phyloP scores from a whole-genome alignment of 495 filamentous ascomycete genomes.

The Schizothecium vesticola region DNA sequence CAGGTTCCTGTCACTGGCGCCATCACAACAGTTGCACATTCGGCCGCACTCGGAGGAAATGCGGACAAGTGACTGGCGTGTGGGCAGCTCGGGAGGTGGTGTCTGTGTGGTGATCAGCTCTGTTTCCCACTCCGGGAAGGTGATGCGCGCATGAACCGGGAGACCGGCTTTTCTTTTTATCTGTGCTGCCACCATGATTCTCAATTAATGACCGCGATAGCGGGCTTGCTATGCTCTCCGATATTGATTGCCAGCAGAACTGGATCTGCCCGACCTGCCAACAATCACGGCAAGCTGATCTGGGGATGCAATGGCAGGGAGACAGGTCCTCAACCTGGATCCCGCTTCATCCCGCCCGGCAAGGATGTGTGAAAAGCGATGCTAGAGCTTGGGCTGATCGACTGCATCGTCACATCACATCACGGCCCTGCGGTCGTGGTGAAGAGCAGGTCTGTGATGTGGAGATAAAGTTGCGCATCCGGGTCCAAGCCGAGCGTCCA shows the following conservation, averaged over 20 bases:
- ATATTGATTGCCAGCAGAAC: neutral
- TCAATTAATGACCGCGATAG: neutral
- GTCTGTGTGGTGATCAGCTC: constrained; percentile 9
- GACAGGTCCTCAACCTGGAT: neutral
- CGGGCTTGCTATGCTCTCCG: neutral
- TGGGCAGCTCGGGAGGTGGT: neutral
- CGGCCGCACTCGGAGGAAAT: neutral
- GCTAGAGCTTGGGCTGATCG: neutral
- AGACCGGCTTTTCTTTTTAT: neutral
- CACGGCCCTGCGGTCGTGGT: too few relatives aligned
- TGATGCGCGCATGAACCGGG: neutral
- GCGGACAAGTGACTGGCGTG: neutral
- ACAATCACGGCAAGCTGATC: neutral
- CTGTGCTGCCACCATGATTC: neutral
- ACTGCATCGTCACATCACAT: neutral
- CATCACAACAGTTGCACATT: constrained; percentile 2
- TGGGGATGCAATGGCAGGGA: neutral
- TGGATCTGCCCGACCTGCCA: neutral
- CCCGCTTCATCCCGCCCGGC: neutral
- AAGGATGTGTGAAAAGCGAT: neutral
- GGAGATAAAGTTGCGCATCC: too few relatives aligned
- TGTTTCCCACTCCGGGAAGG: constrained; percentile 1
- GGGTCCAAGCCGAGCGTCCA: too few relatives aligned
- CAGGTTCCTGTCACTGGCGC: neutral
- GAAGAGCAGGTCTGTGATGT: too few relatives aligned